Evolutionary conservation across 768 basidiomycete genomes (phyloP).

Genomic region (Amanita muscaria): DNA sequence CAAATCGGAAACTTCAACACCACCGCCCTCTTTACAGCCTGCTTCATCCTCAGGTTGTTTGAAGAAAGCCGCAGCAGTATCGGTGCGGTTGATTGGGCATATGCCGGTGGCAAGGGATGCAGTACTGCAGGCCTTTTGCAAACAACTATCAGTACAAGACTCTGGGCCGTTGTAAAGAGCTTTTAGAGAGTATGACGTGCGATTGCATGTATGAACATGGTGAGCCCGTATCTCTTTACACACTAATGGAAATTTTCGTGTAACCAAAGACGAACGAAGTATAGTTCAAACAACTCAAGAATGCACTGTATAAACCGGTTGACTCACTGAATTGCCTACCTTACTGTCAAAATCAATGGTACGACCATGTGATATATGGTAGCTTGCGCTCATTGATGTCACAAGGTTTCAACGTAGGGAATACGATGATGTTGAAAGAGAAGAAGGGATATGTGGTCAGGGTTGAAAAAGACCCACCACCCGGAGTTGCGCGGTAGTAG

Average conservation of each 20-base stretch:
- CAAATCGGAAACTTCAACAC: constrained; percentile 32
- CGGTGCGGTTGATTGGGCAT: constrained; percentile 68
- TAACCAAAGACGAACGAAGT: not conserved
- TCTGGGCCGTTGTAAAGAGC: constrained; percentile 78
- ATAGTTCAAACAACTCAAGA: constrained; percentile 52
- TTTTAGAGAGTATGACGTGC: constrained; percentile 90
- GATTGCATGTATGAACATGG: constrained; percentile 82
- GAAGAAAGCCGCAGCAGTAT: constrained; percentile 28
- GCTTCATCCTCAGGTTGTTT: constrained; percentile 16
- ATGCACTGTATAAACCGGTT: constrained; percentile 95
- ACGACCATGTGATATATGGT: constrained; percentile 17
- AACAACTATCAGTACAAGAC: constrained; percentile 86
- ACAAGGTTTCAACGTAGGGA: constrained; percentile 78
- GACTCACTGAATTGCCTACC: constrained; percentile 91
- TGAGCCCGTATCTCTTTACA: constrained; percentile 41
- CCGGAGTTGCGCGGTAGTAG: too few species aligned
- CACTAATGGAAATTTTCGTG: not conserved
- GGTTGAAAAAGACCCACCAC: constrained; percentile 53
- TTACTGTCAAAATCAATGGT: constrained; percentile 94
- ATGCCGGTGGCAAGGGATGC: constrained; percentile 69
- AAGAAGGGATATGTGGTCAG: constrained; percentile 94
- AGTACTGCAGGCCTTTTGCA: constrained; percentile 62
- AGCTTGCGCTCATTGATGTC: constrained; percentile 10
- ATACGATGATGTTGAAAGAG: constrained; percentile 85
- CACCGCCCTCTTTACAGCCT: constrained; percentile 25